These are phyloP conservation scores for Carnegiea gigantea DNA, from an alignment of 179 eudicot species.

Conservation along the genomic window DNA sequence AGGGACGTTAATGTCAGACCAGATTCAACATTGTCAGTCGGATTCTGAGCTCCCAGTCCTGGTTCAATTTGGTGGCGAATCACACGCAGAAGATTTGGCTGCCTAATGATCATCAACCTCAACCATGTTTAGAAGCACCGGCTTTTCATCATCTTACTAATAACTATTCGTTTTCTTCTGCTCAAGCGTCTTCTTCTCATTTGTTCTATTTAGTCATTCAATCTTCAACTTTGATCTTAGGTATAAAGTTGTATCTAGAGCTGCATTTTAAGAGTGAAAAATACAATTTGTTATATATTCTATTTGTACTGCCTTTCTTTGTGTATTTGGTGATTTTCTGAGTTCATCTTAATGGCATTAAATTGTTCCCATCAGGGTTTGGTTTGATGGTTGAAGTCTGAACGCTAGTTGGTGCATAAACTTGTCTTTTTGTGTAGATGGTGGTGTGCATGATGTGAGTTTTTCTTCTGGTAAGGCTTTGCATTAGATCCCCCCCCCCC, in stretches of 20 bases:
- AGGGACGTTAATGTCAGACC: conserved; percentile 60
- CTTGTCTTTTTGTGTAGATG: background rate
- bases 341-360: conserved; percentile 1
- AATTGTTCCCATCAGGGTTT: background rate
- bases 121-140: conserved; percentile 8
- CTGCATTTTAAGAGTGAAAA: conserved; percentile 22
- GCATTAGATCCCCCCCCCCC: too few relatives aligned
- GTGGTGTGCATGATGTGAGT: background rate
- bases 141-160: conserved; percentile 4
- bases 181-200: background rate
- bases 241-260: conserved; percentile 26
- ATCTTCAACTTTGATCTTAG: conserved; percentile 25
- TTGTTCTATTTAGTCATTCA: conserved; percentile 3
- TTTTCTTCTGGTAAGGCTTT: conserved; percentile 1
- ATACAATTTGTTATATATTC: conserved; percentile 14
- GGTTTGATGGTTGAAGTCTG: too few relatives aligned
- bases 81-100: background rate
- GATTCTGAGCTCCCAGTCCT: background rate
- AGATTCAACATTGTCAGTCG: background rate
- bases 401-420: background rate
- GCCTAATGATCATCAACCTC: background rate
- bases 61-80: background rate
- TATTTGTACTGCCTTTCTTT: conserved; percentile 3
- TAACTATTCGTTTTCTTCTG: background rate
- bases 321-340: background rate